Conservation (phyloP, 805 yeast species). For the Spathaspora passalidarum region DNA sequence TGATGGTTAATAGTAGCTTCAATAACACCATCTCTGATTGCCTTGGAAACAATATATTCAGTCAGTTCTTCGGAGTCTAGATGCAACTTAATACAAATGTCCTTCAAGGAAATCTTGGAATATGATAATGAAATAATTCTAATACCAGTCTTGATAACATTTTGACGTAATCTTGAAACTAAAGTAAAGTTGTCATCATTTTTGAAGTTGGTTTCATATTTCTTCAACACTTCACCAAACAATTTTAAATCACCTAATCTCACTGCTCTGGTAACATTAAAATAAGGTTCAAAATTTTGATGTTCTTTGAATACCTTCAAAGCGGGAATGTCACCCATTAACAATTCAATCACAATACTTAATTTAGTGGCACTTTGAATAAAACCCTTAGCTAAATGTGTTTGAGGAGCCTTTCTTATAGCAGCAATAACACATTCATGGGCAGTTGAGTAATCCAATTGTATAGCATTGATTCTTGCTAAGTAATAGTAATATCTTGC, state of each 20-base stretch:
- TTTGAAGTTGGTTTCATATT: constrained; percentile 59
- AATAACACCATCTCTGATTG: constrained; percentile 95
- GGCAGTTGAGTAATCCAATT: constrained; percentile 87
- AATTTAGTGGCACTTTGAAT: constrained; percentile 86
- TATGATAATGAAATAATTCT: constrained; percentile 89
- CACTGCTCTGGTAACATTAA: constrained; percentile 86
- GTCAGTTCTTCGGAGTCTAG: constrained; percentile 94
- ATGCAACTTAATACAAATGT: constrained; percentile 87
- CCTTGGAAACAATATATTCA: constrained; percentile 94
- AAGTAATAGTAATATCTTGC: constrained; percentile 90
- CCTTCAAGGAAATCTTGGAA: constrained; percentile 86
- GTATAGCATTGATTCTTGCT: constrained; percentile 88
- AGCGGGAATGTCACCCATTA: constrained; percentile 97
- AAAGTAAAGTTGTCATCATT: constrained; percentile 80
- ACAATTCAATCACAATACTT: constrained; percentile 80
- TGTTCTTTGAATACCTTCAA: constrained; percentile 68
- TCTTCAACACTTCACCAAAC: constrained; percentile 67
- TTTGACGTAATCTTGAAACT: constrained; percentile 87
- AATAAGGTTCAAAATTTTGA: constrained; percentile 71
- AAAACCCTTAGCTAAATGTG: constrained; percentile 79
- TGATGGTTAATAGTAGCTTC: constrained; percentile 93
- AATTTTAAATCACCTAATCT: constrained; percentile 84
- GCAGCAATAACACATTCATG: constrained; percentile 91
- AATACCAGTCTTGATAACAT: constrained; percentile 96
- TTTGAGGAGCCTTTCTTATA: constrained; percentile 93